Evolutionary conservation across 2,329 filamentous ascomycete species (phyloP).

Genomic region (Malbranchea cinnamomea): DNA sequence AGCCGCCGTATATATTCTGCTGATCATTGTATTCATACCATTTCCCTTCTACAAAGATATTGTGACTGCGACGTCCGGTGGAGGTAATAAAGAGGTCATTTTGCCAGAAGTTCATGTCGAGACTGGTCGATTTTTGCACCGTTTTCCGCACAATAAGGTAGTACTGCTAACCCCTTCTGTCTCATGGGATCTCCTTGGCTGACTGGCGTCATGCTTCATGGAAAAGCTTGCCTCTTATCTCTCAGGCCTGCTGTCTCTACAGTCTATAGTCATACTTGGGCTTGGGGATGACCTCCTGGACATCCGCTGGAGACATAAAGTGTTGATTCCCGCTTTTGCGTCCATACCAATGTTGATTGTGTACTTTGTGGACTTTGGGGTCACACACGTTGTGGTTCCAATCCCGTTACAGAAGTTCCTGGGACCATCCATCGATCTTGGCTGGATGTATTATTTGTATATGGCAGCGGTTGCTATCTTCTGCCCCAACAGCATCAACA

Average conservation of each 20-base stretch:
- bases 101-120: slow-evolving; percentile 58
- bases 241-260: slow-evolving; percentile 82
- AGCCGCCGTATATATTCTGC: slow-evolving; percentile 79
- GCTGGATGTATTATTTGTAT: slow-evolving; percentile 78
- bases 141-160: slow-evolving; percentile 90
- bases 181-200: too few species aligned
- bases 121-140: slow-evolving; percentile 71
- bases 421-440: slow-evolving; percentile 71
- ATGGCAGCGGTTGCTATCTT: slow-evolving; percentile 97
- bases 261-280: slow-evolving; percentile 79
- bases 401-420: slow-evolving; percentile 71
- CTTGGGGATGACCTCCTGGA: slow-evolving; percentile 95
- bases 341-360: slow-evolving; percentile 87
- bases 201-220: slow-evolving; percentile 3
- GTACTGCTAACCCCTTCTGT: too few species aligned
- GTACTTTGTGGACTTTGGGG: slow-evolving; percentile 97
- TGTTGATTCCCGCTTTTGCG: slow-evolving; percentile 90
- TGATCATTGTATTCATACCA: slow-evolving; percentile 82
- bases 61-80: slow-evolving; percentile 83
- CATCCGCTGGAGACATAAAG: slow-evolving; percentile 97
- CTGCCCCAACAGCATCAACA: slow-evolving; percentile 97
- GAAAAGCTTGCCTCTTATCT: slow-evolving; percentile 78
- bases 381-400: slow-evolving; percentile 88
- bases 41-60: slow-evolving; percentile 99
- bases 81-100: slow-evolving; percentile 79